Percentiles rank a stretch among this genome's conserved stretches.
phyloP scores from a whole-genome alignment of 2,329 filamentous ascomycete species.

The Beauveria medogensis region DNA sequence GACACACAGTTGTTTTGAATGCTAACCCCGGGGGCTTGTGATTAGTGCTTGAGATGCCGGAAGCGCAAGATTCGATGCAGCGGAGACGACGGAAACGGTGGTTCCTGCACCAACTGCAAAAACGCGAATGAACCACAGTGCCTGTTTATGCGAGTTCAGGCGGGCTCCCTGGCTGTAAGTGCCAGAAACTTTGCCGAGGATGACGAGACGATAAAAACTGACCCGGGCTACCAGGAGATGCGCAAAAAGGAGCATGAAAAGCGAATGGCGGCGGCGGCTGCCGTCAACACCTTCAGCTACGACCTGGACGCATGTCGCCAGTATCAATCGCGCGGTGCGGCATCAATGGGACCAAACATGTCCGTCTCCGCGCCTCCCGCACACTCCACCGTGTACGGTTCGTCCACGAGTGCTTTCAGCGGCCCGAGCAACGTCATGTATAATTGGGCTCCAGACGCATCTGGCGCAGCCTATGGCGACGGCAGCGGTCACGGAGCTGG shows the following conservation, averaged over 20 bases:
- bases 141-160: constrained; percentile 68
- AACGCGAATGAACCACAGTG: constrained; percentile 64
- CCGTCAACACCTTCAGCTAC: constrained; percentile 18
- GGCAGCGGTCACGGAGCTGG: neutral
- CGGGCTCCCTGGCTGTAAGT: neutral
- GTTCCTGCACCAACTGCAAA: constrained; percentile 76
- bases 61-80: constrained; percentile 94
- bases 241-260: neutral
- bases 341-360: neutral
- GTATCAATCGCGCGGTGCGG: constrained; percentile 11
- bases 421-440: neutral
- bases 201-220: neutral
- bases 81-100: constrained; percentile 69
- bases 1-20: neutral
- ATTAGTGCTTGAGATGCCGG: constrained; percentile 77
- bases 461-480: neutral
- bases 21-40: neutral
- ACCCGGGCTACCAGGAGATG: neutral
- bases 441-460: neutral
- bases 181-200: no score
- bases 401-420: neutral
- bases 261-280: neutral
- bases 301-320: constrained; percentile 24
- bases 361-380: neutral
- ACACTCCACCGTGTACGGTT: neutral